These are phyloP conservation scores for Primulina eburnea DNA, from an alignment of 257 asterid species.

Conservation along the genomic window DNA sequence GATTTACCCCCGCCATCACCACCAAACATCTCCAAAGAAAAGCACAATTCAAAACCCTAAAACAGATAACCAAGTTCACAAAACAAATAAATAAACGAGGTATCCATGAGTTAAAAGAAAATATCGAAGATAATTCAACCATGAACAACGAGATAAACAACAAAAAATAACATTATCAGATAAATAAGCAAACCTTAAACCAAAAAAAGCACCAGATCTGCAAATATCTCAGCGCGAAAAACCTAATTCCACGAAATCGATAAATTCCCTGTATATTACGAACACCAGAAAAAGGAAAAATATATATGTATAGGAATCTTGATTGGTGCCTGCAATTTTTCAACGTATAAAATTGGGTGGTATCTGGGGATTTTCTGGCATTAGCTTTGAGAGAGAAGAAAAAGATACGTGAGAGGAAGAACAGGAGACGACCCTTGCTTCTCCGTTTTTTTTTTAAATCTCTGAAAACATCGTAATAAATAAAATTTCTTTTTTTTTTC, in stretches of 20 bases:
- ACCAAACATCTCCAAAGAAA: background rate
- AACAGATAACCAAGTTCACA: conserved; percentile 7
- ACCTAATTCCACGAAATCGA: conserved; percentile 21
- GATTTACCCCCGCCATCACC: background rate
- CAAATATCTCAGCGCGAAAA: conserved; percentile 29
- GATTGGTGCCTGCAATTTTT: conserved; percentile 7
- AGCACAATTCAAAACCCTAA: background rate
- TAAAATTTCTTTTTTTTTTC: no score
- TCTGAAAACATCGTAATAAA: no score
- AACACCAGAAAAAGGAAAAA: conserved; percentile 1
- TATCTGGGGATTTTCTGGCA: conserved; percentile 24
- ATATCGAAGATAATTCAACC: conserved; percentile 16
- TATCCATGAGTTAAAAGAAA: background rate
- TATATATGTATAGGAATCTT: conserved; percentile 26
- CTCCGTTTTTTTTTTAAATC: conserved; percentile 2
- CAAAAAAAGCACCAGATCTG: conserved; percentile 38
- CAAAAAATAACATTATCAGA: conserved; percentile 1
- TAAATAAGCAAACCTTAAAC: conserved; percentile 23
- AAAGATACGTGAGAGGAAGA: conserved; percentile 24
- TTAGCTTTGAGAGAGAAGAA: conserved; percentile 17
- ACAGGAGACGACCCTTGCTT: conserved; percentile 37
- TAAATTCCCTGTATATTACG: conserved; percentile 10
- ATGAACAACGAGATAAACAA: conserved; percentile 2
- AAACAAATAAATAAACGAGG: conserved; percentile 1
- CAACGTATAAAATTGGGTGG: background rate